These are phyloP conservation scores for Coprinellus micaceus DNA, from an alignment of 768 basidiomycete species.

Conservation along the genomic window DNA sequence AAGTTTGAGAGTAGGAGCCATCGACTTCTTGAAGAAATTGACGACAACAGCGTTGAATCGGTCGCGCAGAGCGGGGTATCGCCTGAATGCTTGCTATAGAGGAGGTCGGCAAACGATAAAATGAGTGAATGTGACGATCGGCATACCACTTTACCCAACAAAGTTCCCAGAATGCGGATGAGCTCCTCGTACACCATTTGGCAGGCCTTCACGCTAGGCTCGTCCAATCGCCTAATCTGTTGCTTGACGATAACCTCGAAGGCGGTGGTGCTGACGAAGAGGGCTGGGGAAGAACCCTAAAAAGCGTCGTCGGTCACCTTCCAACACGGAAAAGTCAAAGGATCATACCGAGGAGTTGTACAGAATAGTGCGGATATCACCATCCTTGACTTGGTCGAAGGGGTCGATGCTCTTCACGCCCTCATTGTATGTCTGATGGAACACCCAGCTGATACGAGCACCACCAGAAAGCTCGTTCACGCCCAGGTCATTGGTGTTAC, in stretches of 20 bases:
- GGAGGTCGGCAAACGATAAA: too few relatives aligned
- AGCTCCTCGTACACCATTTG: slow-evolving; percentile 96
- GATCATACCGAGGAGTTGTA: slow-evolving; percentile 92
- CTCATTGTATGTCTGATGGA: slow-evolving; percentile 97
- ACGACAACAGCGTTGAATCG: slow-evolving; percentile 95
- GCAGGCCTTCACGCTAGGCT: slow-evolving; percentile 90
- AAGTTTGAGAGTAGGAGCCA: slow-evolving; percentile 93
- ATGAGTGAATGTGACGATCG: too few relatives aligned
- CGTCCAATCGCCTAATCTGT: slow-evolving; percentile 95
- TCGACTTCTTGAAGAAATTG: slow-evolving; percentile 92
- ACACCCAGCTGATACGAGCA: slow-evolving; percentile 97
- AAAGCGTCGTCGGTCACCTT: not conserved
- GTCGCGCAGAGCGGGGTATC: slow-evolving; percentile 94
- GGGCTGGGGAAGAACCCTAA: slow-evolving; percentile 90
- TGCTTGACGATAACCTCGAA: slow-evolving; percentile 99
- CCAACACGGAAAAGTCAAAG: not conserved
- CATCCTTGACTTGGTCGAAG: slow-evolving; percentile 98
- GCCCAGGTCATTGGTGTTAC: slow-evolving; percentile 92
- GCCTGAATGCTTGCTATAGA: slow-evolving; percentile 87
- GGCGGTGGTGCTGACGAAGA: slow-evolving; percentile 95
- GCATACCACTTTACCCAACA: slow-evolving; percentile 83
- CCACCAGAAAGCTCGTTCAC: slow-evolving; percentile 98
- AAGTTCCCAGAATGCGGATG: slow-evolving; percentile 90
- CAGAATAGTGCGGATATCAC: slow-evolving; percentile 91
- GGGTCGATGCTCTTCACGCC: slow-evolving; percentile 96